Evolutionary conservation across 495 filamentous ascomycete species (phyloP).

Genomic region (Chlorociboria aeruginascens): DNA sequence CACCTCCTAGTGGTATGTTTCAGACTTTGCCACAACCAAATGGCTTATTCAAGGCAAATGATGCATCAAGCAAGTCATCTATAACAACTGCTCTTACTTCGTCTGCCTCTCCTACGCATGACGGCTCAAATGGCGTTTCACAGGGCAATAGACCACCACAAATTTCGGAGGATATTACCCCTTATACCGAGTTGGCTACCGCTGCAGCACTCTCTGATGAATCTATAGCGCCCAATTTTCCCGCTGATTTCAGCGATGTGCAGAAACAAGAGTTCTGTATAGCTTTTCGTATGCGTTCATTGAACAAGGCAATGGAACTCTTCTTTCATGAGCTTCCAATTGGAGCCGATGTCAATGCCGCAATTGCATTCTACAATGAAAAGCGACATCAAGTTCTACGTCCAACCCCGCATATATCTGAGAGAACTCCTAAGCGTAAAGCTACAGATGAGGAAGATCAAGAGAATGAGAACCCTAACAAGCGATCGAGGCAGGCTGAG

Average conservation of each 20-base stretch:
- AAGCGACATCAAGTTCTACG: conserved; percentile 10
- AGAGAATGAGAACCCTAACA: conserved; percentile 8
- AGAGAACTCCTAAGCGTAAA: not conserved
- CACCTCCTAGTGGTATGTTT: conserved; percentile 10
- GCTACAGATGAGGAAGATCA: conserved; percentile 1
- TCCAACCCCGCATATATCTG: not conserved
- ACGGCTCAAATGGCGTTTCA: not conserved
- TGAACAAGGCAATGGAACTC: conserved; percentile 16
- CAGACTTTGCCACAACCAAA: not conserved
- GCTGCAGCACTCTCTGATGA: conserved; percentile 3
- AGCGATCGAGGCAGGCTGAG: conserved; percentile 4
- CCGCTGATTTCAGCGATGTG: conserved; percentile 8
- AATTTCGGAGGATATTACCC: not conserved
- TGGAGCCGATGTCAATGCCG: conserved; percentile 5
- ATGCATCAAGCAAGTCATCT: not conserved
- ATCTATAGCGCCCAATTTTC: conserved; percentile 7
- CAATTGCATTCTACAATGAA: conserved; percentile 8
- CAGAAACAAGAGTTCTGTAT: conserved; percentile 11
- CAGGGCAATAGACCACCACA: not conserved
- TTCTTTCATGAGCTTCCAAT: not conserved
- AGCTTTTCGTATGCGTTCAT: conserved; percentile 14
- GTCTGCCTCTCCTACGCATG: not conserved
- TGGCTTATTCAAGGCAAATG: not conserved
- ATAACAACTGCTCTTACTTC: not conserved
- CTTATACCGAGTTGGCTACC: not conserved